Evolutionary conservation across 179 eudicot species (phyloP), one percentile per base, ranked within the genome.

Genomic region (Gypsophila paniculata): DNA sequence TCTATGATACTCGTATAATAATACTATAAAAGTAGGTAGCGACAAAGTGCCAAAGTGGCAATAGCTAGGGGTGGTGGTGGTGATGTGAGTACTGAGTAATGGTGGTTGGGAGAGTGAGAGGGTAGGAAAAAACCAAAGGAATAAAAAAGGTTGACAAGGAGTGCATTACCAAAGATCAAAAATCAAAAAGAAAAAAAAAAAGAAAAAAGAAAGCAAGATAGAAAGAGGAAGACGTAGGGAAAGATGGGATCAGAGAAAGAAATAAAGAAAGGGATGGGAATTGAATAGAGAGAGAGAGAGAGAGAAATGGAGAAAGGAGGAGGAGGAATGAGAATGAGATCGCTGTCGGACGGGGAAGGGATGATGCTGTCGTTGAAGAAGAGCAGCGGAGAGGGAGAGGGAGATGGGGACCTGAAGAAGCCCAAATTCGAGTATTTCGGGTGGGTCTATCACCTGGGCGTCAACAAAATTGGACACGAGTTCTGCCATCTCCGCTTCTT

Each of bases 381-480:
- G 72, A 34, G 8, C 68, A 51, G 79, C 1, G 11, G 46, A 29
- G 34, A 29, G 1, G 34, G 34, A 1, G 34, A 29, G 1, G 34
- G 2, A 1, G 34, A 29, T 38, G 70, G 76, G 3, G 78, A 87
- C 61, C 64, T 76, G 62, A 82, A 49, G 25, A 70, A 73, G 70
- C 77, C 79, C 1, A 87, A 75, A 57, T 82, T 84, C 15, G 74
- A 87, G 80, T 91, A 82, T 63, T 91, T 76, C 34, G 99, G 99
- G 0, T 90, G 96, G 92, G 96, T 95, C 7, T 95, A 86, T 70
- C 99, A 95, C 76, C 10, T 91, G 14, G 93, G 97, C 0, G 81
- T 86, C 15, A 90, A 90, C 64, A 83, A 87, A 11, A 86, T 95
- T 44, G 99, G 97, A 0, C 96, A 78, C 29, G 95, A 91, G 46